Evolutionary conservation across 306 rosid genomes (phyloP), one percentile per base, ranked within the genome.

Genomic region (Dalbergia cultrata): DNA sequence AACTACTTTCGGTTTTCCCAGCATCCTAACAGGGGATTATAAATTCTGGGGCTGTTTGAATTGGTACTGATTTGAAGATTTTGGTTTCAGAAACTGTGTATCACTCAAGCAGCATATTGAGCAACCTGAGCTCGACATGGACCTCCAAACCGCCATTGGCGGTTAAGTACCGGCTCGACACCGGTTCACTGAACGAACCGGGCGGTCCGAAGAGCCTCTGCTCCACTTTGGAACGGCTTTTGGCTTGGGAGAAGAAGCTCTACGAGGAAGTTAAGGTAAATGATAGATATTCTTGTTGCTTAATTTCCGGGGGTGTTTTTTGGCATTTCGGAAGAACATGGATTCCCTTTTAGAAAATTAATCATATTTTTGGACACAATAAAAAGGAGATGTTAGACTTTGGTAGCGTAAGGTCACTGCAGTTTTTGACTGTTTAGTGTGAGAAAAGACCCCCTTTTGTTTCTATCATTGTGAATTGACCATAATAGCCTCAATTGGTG

Each of bases 191-290:
- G 3, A 85, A 47, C 21, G 88, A 89, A 71, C 88, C 90, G 59
- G 93, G 91, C 43, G 91, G 92, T 86, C 77, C 79, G 0, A 96
- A 88, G 88, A 93, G 98, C 78, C 90, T 96, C 22, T 93, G 99
- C 85, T 89, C 94, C 83, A 88, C 97, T 12, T 80, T 96, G 73
- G 99, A 96, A 33, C 87, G 97, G 62, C 98, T 96, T 37, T 79
- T 90, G 86, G 98, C 99, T 19, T 96, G 99, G 99, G 99, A 96
- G 89, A 96, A 96, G 93, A 96, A 96, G 91, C 98, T 96, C 53
- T 93, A 90, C 19, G 85, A 81, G 73, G 99, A 96, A 75, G 93
- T 96, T 56, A 96, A 96, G 99, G 99, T 96, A 82, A 54, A 54
- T 37, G 41, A 37, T 14, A 53, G n/a, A 34, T 45, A 18, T 4